Conservation (phyloP, 345 rosid genomes). For the Citrus medica region DNA sequence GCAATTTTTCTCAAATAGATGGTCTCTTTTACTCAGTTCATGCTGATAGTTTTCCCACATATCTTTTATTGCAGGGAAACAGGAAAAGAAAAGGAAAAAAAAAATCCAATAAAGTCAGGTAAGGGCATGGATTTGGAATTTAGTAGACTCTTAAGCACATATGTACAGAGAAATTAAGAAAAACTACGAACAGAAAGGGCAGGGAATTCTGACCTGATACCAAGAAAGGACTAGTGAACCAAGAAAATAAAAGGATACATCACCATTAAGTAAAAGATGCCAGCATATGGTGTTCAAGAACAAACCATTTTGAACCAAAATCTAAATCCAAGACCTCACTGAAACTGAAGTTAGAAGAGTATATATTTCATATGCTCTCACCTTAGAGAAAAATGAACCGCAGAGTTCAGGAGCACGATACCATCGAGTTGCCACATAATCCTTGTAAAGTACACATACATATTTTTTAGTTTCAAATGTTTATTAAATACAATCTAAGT, state of each 20-base stretch:
- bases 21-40: not conserved
- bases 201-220: not conserved
- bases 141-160: not conserved
- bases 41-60: not conserved
- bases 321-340: not conserved
- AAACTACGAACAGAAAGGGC: not conserved
- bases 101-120: not conserved
- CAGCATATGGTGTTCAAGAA: not conserved
- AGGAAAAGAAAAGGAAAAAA: not conserved
- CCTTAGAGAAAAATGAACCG: slow-evolving; percentile 92
- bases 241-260: not conserved
- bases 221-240: not conserved
- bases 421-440: slow-evolving; percentile 99
- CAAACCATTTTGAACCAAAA: not conserved
- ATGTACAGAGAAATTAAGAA: not conserved
- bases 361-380: slow-evolving; percentile 22
- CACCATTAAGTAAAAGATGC: not conserved
- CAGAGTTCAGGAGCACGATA: slow-evolving; percentile 99
- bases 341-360: not conserved
- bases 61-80: not conserved
- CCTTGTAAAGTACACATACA: slow-evolving; percentile 50
- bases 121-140: not conserved
- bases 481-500: not conserved
- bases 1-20: not conserved
- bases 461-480: slow-evolving; percentile 19